Evolutionary conservation across 192 early-diverging fungal species (phyloP), one percentile per base, ranked within the genome.

Genomic region (Diversispora epigaea): DNA sequence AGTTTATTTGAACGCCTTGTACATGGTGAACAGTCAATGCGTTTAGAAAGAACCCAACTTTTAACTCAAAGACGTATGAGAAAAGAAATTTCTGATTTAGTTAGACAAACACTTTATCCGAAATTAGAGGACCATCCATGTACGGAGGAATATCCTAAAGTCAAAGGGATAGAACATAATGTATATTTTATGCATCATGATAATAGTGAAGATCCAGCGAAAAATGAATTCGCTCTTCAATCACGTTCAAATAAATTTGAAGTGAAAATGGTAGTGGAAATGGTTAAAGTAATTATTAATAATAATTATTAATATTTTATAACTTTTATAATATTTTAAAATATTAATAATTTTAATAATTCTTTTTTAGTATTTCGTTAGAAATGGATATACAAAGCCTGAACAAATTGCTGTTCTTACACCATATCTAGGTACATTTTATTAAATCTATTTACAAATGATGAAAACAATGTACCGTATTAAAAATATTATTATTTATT

Each of bases 351-450:
- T n/a, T n/a, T n/a, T n/a, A n/a, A 8, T 15, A 52, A 10, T 10
- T 8, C 17, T 10, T 15, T 15, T 52, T 52, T 52, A 52, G 0
- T 85, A 88, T 55, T 73, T 88, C 4, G 78, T 88, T 50, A 75
- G 80, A 39, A 84, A 86, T 70, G 87, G 87, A 21, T 84, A 86
- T 55, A 72, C 76, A 39, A 57, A 79, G 32, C 77, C 76, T 0
- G 80, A 77, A 0, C 83, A 85, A 22, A 88, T 88, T 62, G 80
- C 87, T 0, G 80, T 88, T 21, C 73, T 88, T 21, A 88, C 87
- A 6, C 84, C 84, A 21, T 88, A 88, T 32, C 73, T 84, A 0
- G n/a, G n/a, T n/a, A n/a, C n/a, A n/a, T n/a, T n/a, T n/a, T n/a
- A n/a, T n/a, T n/a, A n/a, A n/a, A n/a, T n/a, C n/a, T n/a, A n/a